phyloP scores from a whole-genome alignment of 2,329 filamentous ascomycete species.

The Myotisia sp. region DNA sequence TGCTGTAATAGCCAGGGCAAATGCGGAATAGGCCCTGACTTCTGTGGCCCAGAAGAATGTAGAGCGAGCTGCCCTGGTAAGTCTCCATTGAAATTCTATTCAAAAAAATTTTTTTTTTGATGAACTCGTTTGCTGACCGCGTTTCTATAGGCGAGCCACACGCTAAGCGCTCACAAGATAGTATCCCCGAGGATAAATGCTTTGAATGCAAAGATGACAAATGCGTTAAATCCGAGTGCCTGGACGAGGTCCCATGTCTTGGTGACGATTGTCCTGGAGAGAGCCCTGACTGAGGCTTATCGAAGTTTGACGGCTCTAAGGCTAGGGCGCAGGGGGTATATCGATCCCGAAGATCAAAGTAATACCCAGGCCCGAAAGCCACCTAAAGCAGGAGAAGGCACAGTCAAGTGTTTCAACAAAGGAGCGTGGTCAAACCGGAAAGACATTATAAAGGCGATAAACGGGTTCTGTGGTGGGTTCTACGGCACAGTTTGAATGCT shows the following conservation, averaged over 20 bases:
- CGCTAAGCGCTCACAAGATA: too few species aligned
- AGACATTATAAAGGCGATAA: background rate
- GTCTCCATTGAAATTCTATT: background rate
- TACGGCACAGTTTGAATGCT: background rate
- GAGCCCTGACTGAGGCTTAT: too few species aligned
- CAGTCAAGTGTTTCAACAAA: background rate
- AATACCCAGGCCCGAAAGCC: background rate
- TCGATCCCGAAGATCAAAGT: background rate
- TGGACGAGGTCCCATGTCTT: too few species aligned
- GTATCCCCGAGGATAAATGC: too few species aligned
- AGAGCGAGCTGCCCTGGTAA: background rate
- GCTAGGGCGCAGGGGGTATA: too few species aligned
- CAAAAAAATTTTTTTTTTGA: background rate
- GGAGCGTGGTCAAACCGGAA: background rate
- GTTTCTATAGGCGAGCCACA: too few species aligned
- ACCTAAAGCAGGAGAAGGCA: background rate
- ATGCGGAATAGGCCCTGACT: constrained; percentile 3
- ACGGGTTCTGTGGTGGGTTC: background rate
- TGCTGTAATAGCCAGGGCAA: constrained; percentile 3
- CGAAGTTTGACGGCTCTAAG: too few species aligned
- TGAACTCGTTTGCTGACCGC: too few species aligned
- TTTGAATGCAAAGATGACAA: too few species aligned
- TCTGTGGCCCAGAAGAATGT: constrained; percentile 1
- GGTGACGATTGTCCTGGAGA: background rate
- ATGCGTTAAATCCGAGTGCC: too few species aligned